Conservation (phyloP, 805 yeast species). For the Suhomyces vadensis region DNA sequence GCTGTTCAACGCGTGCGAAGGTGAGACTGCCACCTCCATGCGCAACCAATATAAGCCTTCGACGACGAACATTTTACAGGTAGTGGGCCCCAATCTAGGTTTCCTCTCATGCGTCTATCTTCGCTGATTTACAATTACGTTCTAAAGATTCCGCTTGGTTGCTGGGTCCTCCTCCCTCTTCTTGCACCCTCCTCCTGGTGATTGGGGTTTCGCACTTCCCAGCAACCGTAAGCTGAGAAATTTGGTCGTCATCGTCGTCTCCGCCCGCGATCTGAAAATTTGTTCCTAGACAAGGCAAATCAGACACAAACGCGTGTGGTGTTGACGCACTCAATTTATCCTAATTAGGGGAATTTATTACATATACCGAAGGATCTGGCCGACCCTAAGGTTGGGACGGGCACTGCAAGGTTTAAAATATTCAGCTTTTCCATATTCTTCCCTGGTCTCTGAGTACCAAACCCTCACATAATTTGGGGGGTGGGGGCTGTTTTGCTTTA, state of each 20-base stretch:
- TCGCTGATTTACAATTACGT: too few species aligned
- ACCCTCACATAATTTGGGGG: background rate
- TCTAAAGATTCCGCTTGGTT: background rate
- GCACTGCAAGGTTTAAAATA: background rate
- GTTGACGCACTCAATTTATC: slow-evolving; percentile 16
- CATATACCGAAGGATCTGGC: background rate
- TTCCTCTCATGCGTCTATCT: too few species aligned
- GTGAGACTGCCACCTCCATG: too few species aligned
- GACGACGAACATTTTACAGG: too few species aligned
- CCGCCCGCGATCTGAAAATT: slow-evolving; percentile 3
- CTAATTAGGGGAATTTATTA: slow-evolving; percentile 13
- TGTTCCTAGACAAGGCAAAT: background rate
- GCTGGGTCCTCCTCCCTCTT: background rate
- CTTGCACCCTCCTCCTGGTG: background rate
- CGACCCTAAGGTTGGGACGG: background rate
- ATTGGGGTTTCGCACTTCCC: background rate
- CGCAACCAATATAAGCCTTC: too few species aligned
- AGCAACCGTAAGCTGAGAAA: background rate
- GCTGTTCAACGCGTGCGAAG: background rate
- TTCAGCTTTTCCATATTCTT: too few species aligned
- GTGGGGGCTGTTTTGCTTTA: background rate
- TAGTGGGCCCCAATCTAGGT: too few species aligned
- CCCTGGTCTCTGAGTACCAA: background rate
- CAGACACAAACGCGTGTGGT: slow-evolving; percentile 11
- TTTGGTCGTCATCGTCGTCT: slow-evolving; percentile 3